Evolutionary conservation across 345 rosid species (phyloP).

Genomic region (Fremontodendron californicum): DNA sequence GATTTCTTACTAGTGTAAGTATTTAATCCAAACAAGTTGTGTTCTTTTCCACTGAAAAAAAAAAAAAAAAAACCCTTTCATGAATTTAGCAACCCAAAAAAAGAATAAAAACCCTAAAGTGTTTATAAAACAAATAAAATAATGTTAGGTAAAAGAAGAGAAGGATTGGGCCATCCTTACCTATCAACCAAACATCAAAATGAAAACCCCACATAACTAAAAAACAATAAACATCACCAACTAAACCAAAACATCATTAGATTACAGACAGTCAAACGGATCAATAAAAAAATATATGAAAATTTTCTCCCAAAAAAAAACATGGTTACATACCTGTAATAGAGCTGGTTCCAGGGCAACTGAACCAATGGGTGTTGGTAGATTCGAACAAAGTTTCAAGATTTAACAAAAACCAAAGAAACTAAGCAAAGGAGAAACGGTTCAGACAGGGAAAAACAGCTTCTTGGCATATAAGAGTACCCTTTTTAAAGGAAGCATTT

Average conservation of each 20-base stretch:
- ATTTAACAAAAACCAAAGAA: conserved; percentile 14
- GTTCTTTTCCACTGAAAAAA: conserved; percentile 19
- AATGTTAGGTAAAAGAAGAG: conserved; percentile 30
- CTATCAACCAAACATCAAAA: conserved; percentile 42
- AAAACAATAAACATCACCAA: conserved; percentile 24
- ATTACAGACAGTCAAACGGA: conserved; percentile 24
- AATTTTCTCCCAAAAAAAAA: background rate
- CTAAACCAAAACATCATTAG: conserved; percentile 24
- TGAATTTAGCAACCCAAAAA: background rate
- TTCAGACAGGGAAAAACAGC: background rate
- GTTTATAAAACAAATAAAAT: conserved; percentile 17
- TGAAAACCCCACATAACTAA: conserved; percentile 30
- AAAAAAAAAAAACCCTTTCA: conserved; percentile 4
- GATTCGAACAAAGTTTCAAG: conserved; percentile 24
- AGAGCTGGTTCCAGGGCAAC: conserved; percentile 12
- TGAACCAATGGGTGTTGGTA: conserved; percentile 16
- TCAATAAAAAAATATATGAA: conserved; percentile 12
- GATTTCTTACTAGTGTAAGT: conserved; percentile 1
- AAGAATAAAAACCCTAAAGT: conserved; percentile 18
- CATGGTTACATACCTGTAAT: conserved; percentile 30
- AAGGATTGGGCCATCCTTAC: conserved; percentile 28
- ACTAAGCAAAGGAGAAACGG: background rate
- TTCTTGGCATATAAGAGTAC: conserved; percentile 12
- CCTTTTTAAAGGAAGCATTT: conserved; percentile 15
- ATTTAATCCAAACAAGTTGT: conserved; percentile 16